Conservation (phyloP, 345 rosid genomes). For the Punica granatum region DNA sequence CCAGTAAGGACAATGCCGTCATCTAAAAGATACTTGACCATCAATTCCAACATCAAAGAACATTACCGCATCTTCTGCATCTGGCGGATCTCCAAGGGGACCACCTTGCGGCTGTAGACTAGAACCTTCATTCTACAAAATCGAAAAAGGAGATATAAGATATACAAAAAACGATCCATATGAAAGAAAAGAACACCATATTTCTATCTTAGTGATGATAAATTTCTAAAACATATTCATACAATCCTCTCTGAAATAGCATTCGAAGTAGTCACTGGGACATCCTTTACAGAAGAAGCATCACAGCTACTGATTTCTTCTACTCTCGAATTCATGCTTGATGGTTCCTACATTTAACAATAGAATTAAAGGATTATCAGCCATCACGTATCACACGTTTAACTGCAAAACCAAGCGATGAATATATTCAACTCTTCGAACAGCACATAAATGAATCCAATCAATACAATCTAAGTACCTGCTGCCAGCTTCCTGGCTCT, state of each 20-base stretch:
- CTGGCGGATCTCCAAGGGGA: no score
- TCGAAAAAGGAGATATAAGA: no score
- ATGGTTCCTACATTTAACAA: conserved; percentile 26
- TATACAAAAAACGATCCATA: no score
- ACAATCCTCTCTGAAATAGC: background rate
- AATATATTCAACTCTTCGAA: background rate
- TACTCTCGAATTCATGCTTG: conserved; percentile 29
- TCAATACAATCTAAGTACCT: conserved; percentile 18
- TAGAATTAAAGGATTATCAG: background rate
- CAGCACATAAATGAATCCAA: conserved; percentile 1
- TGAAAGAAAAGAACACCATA: no score
- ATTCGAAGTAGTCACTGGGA: background rate
- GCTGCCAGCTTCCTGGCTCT: conserved; percentile 30
- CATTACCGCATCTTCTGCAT: no score
- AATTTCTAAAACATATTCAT: background rate
- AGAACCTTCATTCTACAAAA: no score
- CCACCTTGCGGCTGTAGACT: no score
- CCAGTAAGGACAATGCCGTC: no score
- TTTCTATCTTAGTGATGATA: background rate
- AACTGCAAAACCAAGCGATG: background rate
- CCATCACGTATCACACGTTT: background rate
- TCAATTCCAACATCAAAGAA: no score
- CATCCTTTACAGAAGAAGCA: conserved; percentile 36
- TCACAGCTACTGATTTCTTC: conserved; percentile 29
- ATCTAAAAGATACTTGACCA: no score